Evolutionary conservation across 2,329 filamentous ascomycete genomes (phyloP), one percentile per base, ranked within the genome.

Genomic region (Lecanicillium sp.): DNA sequence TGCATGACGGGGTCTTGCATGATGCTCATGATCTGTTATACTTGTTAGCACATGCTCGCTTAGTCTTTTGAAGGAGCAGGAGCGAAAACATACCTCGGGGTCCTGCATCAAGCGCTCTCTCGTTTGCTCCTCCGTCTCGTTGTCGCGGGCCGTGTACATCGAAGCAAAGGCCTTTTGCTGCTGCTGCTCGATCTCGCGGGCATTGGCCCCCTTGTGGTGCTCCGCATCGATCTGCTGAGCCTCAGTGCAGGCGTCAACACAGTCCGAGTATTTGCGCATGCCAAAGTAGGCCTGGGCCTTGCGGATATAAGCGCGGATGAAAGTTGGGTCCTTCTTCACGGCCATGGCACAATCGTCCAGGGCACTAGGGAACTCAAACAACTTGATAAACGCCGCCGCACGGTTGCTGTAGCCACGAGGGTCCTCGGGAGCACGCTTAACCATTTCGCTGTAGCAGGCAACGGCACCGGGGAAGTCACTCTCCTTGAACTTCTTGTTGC

Each of bases 1-100:
- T 98, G 88, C 90, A 98, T 97, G 57, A 98, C 82, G 13, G 92
- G 92, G 57, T 98, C 92, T 62, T 89, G 82, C 66, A 97, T 85
- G 56, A 96, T 90, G 46, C 71, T 65, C 76, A 94, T 86, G 59
- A 97, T 95, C 81, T 72, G 51, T 29, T 30, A 9, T 15, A 27
- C 3, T 38, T 36, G 52, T 65, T 49, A 62, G 54, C 38, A 47
- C 39, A 17, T 3, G 15, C n/a, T 13, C 15, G 7, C 22, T 7
- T 27, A 11, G 27, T 13, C n/a, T 5, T 5, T 17, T 8, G n/a
- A 35, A 20, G n/a, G n/a, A n/a, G n/a, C n/a, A 19, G 29, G 19
- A 11, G 28, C 34, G 15, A 34, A 33, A 33, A 11, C 81, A 68
- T 66, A 90, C 86, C 68, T 96, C 90, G 6, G 89, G 90, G 53